Evolutionary conservation across 2,329 filamentous ascomycete genomes (phyloP).

Genomic region (Penicillium italicum): DNA sequence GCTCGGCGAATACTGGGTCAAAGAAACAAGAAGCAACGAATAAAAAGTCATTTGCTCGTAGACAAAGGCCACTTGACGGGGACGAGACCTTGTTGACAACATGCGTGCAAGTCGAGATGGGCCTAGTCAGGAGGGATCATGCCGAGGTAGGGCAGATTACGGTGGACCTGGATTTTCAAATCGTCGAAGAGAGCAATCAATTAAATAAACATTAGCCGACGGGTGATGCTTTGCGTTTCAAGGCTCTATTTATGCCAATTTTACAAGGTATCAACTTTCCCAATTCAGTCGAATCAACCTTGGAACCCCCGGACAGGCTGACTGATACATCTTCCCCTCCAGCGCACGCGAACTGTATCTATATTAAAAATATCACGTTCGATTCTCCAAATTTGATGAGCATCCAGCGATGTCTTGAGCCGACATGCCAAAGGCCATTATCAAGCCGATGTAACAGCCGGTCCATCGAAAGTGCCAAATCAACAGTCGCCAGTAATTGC

Average conservation of each 20-base stretch:
- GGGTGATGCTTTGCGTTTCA: not conserved
- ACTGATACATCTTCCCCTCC: not conserved
- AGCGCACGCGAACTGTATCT: not conserved
- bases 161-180: not conserved
- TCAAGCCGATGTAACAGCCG: constrained; percentile 12
- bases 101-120: not conserved
- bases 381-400: constrained; percentile 12
- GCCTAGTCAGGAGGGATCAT: not conserved
- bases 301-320: constrained; percentile 7
- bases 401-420: constrained; percentile 47
- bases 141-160: not conserved
- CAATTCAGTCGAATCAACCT: not conserved
- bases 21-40: not conserved
- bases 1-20: not conserved
- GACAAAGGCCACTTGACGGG: not conserved
- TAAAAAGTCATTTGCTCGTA: not conserved
- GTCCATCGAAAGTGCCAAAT: constrained; percentile 27
- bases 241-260: not conserved
- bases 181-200: not conserved
- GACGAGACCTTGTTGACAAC: not conserved
- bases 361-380: not conserved
- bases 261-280: not conserved
- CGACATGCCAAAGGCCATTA: constrained; percentile 52
- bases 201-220: not conserved
- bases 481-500: constrained; percentile 24